Base-by-base conservation (phyloP, 2,329 filamentous ascomycete genomes). In the Talaromyces sp. region DNA sequence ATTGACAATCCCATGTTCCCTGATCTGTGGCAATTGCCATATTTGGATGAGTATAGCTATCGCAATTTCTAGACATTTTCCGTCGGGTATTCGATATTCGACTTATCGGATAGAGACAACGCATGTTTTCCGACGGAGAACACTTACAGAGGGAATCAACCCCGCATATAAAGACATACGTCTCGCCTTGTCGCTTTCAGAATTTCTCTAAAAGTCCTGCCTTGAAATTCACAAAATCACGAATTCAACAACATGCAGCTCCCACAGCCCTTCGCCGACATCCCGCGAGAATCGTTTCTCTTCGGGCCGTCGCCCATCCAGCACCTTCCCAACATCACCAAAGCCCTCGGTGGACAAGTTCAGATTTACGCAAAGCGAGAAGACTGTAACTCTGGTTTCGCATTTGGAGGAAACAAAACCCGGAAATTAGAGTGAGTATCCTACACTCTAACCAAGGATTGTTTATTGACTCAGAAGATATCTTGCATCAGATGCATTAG, bases 261-360 rank as follows among this genome's bases (percentile, higher is more conserved):
- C 47, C 85, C 86, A 8, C 79, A 84, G 59, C 83, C 84, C 22
- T 88, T 89, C 68, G 82, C 84, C 59, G 81, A 81, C 69, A 89
- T 90, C 68, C 85, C 86, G 13, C 81, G 84, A 62, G 77, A 84
- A 66, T 72, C 78, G 10, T 82, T 90, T 67, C 84, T 88, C 63
- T 88, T 90, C 59, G 86, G 85, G 0, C 84, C 87, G 17, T 89
- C 88, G 0, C 88, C 87, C 32, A 88, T 91, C 68, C 86, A 91
- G 70, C 73, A 80, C 57, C 82, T 91, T 39, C 84, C 86, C 59
- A 82, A 86, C 64, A 88, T 90, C 69, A 86, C 85, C 33, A 72
- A 80, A 58, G 84, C 84, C 27, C 81, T 90, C 5, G 82, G 84
- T 55, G 81, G 56, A 49, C 82, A 81, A 66, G 84, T 88, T 47